Percentiles rank a stretch among this genome's conserved stretches.
Evolutionary conservation across 1,284 basidiomycete species (phyloP).

Genomic region (Fomitopsis pinicola): DNA sequence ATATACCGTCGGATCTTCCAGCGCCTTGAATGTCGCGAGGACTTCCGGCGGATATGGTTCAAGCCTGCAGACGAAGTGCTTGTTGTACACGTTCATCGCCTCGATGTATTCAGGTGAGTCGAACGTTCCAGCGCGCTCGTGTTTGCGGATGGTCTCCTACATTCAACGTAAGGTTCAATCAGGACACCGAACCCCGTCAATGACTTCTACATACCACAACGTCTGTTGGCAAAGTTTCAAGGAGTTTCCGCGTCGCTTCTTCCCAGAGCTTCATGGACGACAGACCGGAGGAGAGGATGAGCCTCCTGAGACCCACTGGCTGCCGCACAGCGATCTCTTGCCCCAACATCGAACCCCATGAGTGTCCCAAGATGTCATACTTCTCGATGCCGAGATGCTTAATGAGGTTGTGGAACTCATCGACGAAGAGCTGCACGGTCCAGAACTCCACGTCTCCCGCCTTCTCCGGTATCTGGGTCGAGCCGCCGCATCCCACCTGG

Average conservation of each 20-base stretch:
- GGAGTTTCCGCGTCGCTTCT: conserved; percentile 26
- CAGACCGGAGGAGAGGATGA: conserved; percentile 34
- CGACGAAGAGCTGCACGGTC: conserved; percentile 43
- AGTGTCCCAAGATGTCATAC: conserved; percentile 44
- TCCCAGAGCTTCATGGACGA: conserved; percentile 29
- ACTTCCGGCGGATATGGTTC: conserved; percentile 39
- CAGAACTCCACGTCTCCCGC: conserved; percentile 34
- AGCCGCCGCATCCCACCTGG: conserved; percentile 43
- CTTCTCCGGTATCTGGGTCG: conserved; percentile 38
- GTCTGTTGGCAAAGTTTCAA: conserved; percentile 34
- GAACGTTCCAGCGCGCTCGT: conserved; percentile 45
- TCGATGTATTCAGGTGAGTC: conserved; percentile 40
- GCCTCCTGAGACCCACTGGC: conserved; percentile 36
- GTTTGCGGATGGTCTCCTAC: conserved; percentile 36
- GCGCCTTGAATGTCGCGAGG: conserved; percentile 20
- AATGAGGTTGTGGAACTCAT: conserved; percentile 44
- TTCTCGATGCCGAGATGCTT: conserved; percentile 32
- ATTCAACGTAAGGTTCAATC: not conserved
- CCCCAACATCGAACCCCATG: conserved; percentile 51
- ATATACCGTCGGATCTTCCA: conserved; percentile 47
- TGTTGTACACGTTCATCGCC: conserved; percentile 40
- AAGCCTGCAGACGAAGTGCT: conserved; percentile 40
- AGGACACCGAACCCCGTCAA: not conserved
- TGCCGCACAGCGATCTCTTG: conserved; percentile 24
- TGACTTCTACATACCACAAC: conserved; percentile 24